Conservation (phyloP, 768 basidiomycete genomes). For the Cystobasidium ongulense region DNA sequence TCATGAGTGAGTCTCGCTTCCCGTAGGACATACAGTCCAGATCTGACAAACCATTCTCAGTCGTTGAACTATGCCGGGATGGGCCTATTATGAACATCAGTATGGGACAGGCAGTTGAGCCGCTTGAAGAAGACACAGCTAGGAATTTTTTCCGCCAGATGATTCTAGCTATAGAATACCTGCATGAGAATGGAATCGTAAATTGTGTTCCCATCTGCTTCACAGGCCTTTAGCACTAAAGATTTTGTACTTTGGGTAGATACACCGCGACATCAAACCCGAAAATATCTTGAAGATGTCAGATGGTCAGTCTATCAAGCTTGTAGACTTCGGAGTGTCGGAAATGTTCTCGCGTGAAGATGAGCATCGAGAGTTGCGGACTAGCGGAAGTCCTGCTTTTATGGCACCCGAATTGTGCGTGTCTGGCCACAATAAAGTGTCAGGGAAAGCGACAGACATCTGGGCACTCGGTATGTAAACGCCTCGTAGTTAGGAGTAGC, state of each 20-base stretch:
- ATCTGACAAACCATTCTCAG: not conserved
- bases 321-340: conserved; percentile 94
- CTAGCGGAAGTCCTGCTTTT: conserved; percentile 89
- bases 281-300: conserved; percentile 77
- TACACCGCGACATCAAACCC: conserved; percentile 43
- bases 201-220: not conserved
- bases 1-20: conserved; percentile 32
- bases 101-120: conserved; percentile 26
- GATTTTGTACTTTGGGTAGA: not conserved
- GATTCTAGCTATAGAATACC: conserved; percentile 30
- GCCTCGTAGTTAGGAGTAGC: not conserved
- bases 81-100: conserved; percentile 26
- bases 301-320: conserved; percentile 78
- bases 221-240: not conserved
- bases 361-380: conserved; percentile 48
- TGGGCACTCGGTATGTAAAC: conserved; percentile 38
- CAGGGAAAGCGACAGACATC: conserved; percentile 38
- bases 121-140: conserved; percentile 31
- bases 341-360: conserved; percentile 63
- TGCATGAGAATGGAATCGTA: not conserved
- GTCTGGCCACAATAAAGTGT: conserved; percentile 36
- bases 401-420: conserved; percentile 87
- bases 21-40: not conserved
- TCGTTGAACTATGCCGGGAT: conserved; percentile 31
- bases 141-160: conserved; percentile 40